Percentiles rank a stretch among this genome's conserved stretches.
Conservation (phyloP, 2,329 filamentous ascomycete species). For the Diaporthe vexans region DNA sequence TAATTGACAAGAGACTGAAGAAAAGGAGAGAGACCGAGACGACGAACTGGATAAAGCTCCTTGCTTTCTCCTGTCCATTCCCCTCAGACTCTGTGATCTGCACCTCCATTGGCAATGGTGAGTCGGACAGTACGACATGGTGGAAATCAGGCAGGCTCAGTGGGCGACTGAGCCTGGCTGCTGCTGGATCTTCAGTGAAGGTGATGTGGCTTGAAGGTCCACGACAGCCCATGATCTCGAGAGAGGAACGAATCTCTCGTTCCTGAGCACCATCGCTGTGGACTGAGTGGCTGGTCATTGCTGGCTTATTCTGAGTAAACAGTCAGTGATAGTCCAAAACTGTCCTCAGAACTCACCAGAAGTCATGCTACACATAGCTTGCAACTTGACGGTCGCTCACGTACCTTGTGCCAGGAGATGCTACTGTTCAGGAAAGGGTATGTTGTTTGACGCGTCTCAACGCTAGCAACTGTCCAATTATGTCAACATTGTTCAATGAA, state of each 20-base stretch:
- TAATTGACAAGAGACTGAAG: background rate
- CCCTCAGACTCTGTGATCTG: too few relatives aligned
- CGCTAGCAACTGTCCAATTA: background rate
- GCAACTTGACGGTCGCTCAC: background rate
- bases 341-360: too few relatives aligned
- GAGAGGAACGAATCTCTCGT: background rate
- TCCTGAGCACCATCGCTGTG: too few relatives aligned
- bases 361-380: background rate
- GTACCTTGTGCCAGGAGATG: background rate
- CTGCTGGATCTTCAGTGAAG: too few relatives aligned
- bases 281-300: too few relatives aligned
- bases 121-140: fast-evolving
- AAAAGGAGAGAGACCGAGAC: background rate
- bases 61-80: too few relatives aligned
- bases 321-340: background rate
- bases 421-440: background rate
- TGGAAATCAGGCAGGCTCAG: background rate
- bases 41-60: background rate
- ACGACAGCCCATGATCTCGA: slow-evolving; percentile 32
- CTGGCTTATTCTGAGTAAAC: background rate
- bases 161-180: background rate
- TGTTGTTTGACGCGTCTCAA: background rate
- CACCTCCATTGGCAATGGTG: background rate
- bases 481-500: background rate
- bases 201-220: background rate